Evolutionary conservation across 1,284 basidiomycete species (phyloP), one percentile per base, ranked within the genome.

Genomic region (Trichosporon ovoides): DNA sequence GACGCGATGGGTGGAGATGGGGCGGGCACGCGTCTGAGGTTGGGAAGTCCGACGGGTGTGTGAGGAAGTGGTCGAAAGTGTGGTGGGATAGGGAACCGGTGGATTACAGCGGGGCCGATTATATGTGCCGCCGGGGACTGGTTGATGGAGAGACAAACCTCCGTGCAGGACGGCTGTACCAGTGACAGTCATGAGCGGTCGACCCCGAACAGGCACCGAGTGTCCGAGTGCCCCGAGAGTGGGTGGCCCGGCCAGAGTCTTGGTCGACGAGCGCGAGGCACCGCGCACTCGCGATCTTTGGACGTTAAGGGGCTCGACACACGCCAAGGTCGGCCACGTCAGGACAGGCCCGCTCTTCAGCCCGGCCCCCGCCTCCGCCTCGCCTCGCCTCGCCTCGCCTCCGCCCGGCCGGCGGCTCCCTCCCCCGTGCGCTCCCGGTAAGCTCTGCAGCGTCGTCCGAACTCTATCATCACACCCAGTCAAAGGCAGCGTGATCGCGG

Each of bases 151-250:
- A 48, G 43, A 31, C 43, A 48, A 46, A 48, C 43, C 43, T 22
- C n/a, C 22, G 43, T 48, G 22, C 22, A n/a, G 43, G 43, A 48
- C 43, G 19, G 11, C 22, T 48, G 43, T 48, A 48, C 43, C 43
- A 48, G 43, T 48, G 43, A 48, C 43, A 48, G 28, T 48, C 43
- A 28, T 48, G 43, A 48, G 43, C 43, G 43, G 43, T 48, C 24
- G 43, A 48, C 43, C 43, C 43, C 43, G 43, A 48, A 28, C 43
- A 48, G 43, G 43, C 43, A 48, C 43, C 43, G 43, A 48, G 22
- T 24, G 43, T 48, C 43, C 43, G 43, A 48, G 43, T 48, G 43
- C 43, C 43, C 43, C 43, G 43, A 48, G 24, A 48, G 43, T 48
- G 43, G 24, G 24, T 28, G 43, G 43, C 19, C 43, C 24, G 43